A percentile compares a stretch with the other conserved stretches of the same genome.
Conservation (phyloP, 208 protist genomes). For the Trypanosoma vivax region DNA sequence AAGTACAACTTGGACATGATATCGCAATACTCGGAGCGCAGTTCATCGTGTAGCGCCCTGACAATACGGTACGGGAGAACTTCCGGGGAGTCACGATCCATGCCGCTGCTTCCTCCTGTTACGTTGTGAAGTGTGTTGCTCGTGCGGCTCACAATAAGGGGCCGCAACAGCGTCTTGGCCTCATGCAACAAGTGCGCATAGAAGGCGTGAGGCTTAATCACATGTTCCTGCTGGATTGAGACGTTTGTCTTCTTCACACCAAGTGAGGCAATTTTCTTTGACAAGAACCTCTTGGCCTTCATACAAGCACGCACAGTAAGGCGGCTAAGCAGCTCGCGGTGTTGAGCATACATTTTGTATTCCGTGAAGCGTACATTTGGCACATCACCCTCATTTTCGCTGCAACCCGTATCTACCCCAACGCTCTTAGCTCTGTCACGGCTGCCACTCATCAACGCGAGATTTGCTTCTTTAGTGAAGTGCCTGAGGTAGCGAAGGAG, state of each 20-base stretch:
- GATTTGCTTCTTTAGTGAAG: slow-evolving; percentile 17
- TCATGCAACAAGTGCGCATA: slow-evolving; percentile 72
- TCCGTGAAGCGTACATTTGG: slow-evolving; percentile 26
- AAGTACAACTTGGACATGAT: slow-evolving; percentile 74
- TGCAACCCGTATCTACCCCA: not conserved
- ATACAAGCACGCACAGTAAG: slow-evolving; percentile 73
- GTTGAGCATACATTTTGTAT: slow-evolving; percentile 52
- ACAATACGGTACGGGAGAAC: slow-evolving; percentile 59
- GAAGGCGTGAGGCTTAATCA: slow-evolving; percentile 48
- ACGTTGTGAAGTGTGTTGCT: too few species aligned
- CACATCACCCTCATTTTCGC: not conserved
- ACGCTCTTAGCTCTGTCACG: not conserved
- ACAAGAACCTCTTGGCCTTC: slow-evolving; percentile 63
- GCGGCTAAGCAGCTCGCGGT: slow-evolving; percentile 49
- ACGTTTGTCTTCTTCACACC: slow-evolving; percentile 72
- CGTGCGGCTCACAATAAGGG: slow-evolving; percentile 1
- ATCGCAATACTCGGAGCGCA: slow-evolving; percentile 60
- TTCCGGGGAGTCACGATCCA: slow-evolving; percentile 1
- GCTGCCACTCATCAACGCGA: not conserved
- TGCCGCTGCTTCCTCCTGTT: too few species aligned
- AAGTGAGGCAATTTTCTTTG: slow-evolving; percentile 56
- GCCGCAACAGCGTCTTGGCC: slow-evolving; percentile 43
- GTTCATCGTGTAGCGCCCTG: slow-evolving; percentile 63
- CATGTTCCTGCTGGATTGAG: slow-evolving; percentile 79
- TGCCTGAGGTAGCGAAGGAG: slow-evolving; percentile 59